Evolutionary conservation across 1,284 basidiomycete species (phyloP).

Genomic region (Ceratobasidium sp.): DNA sequence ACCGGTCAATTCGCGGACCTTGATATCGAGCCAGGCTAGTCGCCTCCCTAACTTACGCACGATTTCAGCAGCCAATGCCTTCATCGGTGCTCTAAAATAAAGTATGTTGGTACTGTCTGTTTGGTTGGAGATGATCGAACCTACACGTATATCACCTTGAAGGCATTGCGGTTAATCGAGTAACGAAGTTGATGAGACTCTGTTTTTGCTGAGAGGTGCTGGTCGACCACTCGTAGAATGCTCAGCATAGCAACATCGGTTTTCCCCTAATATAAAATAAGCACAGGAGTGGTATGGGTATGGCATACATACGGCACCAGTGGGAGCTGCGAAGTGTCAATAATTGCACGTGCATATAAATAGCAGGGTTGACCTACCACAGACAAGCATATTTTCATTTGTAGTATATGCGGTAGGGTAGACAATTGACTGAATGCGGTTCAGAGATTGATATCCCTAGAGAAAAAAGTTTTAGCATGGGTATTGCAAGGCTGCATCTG

Average conservation of each 20-base stretch:
- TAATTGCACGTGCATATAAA: background rate
- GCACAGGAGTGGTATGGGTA: constrained; percentile 41
- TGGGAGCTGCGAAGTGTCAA: constrained; percentile 73
- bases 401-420: constrained; percentile 93
- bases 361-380: constrained; percentile 68
- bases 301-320: constrained; percentile 82
- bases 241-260: constrained; percentile 98
- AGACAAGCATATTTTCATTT: constrained; percentile 97
- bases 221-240: constrained; percentile 87
- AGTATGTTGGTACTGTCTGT: background rate
- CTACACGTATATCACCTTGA: constrained; percentile 98
- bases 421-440: constrained; percentile 95
- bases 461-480: background rate
- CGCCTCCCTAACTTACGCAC: constrained; percentile 92
- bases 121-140: constrained; percentile 48
- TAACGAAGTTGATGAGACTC: constrained; percentile 57
- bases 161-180: constrained; percentile 76
- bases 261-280: constrained; percentile 77
- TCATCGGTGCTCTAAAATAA: constrained; percentile 88
- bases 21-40: constrained; percentile 88
- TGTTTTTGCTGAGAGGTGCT: constrained; percentile 64
- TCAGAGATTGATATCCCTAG: constrained; percentile 89
- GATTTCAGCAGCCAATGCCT: constrained; percentile 96
- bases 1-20: constrained; percentile 93
- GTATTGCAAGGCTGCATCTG: background rate